Evolutionary conservation across 768 basidiomycete genomes (phyloP).

Genomic region (Pholiota microspora): DNA sequence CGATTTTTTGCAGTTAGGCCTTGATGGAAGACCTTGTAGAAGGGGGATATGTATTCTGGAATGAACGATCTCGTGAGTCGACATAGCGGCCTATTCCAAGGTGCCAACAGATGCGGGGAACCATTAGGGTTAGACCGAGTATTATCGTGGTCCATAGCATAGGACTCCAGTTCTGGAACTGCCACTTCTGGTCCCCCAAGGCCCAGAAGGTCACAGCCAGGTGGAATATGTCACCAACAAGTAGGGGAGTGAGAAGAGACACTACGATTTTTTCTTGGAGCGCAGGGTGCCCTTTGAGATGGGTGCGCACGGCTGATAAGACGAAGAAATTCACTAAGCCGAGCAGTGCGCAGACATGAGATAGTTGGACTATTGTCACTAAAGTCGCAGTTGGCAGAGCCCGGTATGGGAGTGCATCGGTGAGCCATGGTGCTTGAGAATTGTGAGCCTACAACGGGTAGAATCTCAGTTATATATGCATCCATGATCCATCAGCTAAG

Average conservation of each 20-base stretch:
- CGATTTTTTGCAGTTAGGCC: too few species aligned
- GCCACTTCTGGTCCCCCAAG: constrained; percentile 68
- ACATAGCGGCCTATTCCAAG: constrained; percentile 74
- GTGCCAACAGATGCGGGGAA: constrained; percentile 74
- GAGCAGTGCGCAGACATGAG: constrained; percentile 73
- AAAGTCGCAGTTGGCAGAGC: constrained; percentile 58
- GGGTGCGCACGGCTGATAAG: constrained; percentile 56
- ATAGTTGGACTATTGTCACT: constrained; percentile 73
- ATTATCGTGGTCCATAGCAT: constrained; percentile 69
- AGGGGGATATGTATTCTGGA: constrained; percentile 15
- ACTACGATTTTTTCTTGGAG: constrained; percentile 72
- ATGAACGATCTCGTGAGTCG: constrained; percentile 54
- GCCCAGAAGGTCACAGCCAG: constrained; percentile 72
- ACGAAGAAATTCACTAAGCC: constrained; percentile 71
- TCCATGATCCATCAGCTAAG: not conserved
- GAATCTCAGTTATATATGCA: constrained; percentile 6
- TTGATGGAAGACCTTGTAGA: not conserved
- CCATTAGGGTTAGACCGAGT: constrained; percentile 60
- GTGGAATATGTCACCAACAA: constrained; percentile 69
- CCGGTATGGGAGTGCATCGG: constrained; percentile 41
- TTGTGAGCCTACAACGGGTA: constrained; percentile 56
- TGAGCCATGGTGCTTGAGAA: constrained; percentile 72
- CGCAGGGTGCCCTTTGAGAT: constrained; percentile 55
- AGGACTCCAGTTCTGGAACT: constrained; percentile 58
- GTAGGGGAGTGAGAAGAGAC: constrained; percentile 63